Percentiles rank a stretch among this genome's conserved stretches.
Evolutionary conservation across 805 yeast species (phyloP).

Genomic region (Yarrowia sp.): DNA sequence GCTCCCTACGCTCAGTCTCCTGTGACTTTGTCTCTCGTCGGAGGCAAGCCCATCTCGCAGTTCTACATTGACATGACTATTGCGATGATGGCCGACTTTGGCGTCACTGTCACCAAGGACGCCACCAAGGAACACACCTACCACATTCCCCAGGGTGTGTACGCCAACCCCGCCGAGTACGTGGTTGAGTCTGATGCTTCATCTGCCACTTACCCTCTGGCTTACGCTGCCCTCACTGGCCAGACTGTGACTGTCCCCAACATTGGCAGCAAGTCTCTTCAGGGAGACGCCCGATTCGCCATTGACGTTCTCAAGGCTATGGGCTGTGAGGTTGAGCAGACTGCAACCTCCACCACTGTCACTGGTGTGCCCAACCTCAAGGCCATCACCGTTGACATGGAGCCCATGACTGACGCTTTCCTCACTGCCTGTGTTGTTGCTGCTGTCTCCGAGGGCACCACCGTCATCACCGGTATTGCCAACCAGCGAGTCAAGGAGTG

Average conservation of each 20-base stretch:
- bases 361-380: slow-evolving; percentile 61
- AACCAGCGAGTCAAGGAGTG: slow-evolving; percentile 98
- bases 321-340: slow-evolving; percentile 90
- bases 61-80: slow-evolving; percentile 96
- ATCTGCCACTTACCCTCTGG: slow-evolving; percentile 95
- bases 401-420: slow-evolving; percentile 99
- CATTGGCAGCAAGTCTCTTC: slow-evolving; percentile 86
- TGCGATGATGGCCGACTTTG: slow-evolving; percentile 89
- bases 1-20: slow-evolving; percentile 93
- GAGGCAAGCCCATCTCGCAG: slow-evolving; percentile 96
- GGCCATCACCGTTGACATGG: slow-evolving; percentile 89
- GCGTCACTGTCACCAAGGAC: slow-evolving; percentile 70
- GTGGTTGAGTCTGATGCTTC: slow-evolving; percentile 96
- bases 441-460: slow-evolving; percentile 73
- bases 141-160: slow-evolving; percentile 81
- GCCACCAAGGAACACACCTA: slow-evolving; percentile 76
- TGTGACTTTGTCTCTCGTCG: slow-evolving; percentile 82
- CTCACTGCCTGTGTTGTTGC: slow-evolving; percentile 96
- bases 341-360: slow-evolving; percentile 84
- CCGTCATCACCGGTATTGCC: slow-evolving; percentile 91
- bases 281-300: slow-evolving; percentile 97
- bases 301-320: slow-evolving; percentile 87
- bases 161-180: slow-evolving; percentile 77
- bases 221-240: slow-evolving; percentile 95
- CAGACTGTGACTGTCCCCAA: slow-evolving; percentile 90